phyloP scores from a whole-genome alignment of 257 asterid species.

The Lavandula angustifolia region DNA sequence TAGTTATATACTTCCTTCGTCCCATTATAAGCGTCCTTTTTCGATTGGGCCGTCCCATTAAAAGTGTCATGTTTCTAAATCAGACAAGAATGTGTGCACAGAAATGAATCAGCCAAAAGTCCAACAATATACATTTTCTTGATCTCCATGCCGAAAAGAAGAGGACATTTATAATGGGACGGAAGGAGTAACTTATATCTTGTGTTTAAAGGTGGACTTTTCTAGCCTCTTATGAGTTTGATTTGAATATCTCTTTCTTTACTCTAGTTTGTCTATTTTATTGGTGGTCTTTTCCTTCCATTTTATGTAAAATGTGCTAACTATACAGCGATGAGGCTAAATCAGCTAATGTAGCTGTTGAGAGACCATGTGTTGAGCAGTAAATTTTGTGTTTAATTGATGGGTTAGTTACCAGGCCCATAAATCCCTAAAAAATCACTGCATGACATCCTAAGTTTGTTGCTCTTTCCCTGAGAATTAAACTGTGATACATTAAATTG shows the following conservation, averaged over 20 bases:
- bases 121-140: too few relatives aligned
- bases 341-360: background rate
- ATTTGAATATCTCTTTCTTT: background rate
- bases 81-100: too few relatives aligned
- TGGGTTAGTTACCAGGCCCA: conserved; percentile 4
- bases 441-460: conserved; percentile 4
- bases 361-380: background rate
- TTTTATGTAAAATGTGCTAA: background rate
- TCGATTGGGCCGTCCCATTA: too few relatives aligned
- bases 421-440: conserved; percentile 2
- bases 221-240: background rate
- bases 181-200: background rate
- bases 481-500: too few relatives aligned
- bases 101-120: too few relatives aligned
- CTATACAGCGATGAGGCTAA: background rate
- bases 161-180: too few relatives aligned
- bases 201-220: background rate
- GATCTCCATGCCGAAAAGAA: too few relatives aligned
- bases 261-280: background rate
- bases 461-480: conserved; percentile 1
- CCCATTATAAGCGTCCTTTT: too few relatives aligned
- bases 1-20: background rate
- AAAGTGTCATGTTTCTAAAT: too few relatives aligned
- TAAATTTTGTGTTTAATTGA: background rate
- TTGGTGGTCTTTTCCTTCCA: background rate